phyloP scores from a whole-genome alignment of 768 basidiomycete genomes.

The Cystobasidium tubakii region DNA sequence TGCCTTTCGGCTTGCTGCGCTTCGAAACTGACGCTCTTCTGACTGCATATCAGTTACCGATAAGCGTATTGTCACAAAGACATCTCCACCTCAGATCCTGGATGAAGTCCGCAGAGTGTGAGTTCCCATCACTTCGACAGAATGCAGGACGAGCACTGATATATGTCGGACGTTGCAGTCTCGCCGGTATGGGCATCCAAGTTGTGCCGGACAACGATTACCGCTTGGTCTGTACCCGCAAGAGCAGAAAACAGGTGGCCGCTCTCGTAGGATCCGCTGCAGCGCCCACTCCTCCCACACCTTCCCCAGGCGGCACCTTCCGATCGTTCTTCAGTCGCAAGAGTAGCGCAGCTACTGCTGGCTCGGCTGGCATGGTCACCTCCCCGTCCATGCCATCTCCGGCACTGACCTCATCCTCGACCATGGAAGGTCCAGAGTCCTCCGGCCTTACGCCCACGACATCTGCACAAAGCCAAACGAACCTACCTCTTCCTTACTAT shows the following conservation, averaged over 20 bases:
- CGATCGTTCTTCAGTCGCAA: constrained; percentile 39
- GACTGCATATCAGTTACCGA: constrained; percentile 78
- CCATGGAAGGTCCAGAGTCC: constrained; percentile 17
- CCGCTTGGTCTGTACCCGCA: constrained; percentile 77
- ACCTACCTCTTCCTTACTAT: constrained; percentile 56
- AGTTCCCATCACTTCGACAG: background rate
- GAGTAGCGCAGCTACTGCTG: constrained; percentile 25
- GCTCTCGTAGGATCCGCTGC: constrained; percentile 20
- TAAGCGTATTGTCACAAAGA: constrained; percentile 61
- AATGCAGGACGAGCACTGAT: background rate
- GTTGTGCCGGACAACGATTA: constrained; percentile 81
- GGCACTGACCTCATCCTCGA: constrained; percentile 24
- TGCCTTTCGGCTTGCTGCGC: too few relatives aligned
- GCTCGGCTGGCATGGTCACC: constrained; percentile 4
- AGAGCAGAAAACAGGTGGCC: constrained; percentile 60
- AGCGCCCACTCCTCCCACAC: constrained; percentile 3
- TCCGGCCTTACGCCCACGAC: constrained; percentile 17
- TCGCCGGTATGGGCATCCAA: constrained; percentile 85
- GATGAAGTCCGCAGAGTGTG: constrained; percentile 67
- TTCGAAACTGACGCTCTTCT: background rate
- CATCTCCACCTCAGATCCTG: constrained; percentile 73
- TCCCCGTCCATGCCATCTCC: constrained; percentile 35
- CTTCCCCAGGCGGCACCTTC: constrained; percentile 39
- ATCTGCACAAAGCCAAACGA: constrained; percentile 10
- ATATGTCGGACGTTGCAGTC: constrained; percentile 34